These are phyloP conservation scores for Hymenochaete sp. DNA, from an alignment of 1,284 basidiomycete species.

Conservation along the genomic window DNA sequence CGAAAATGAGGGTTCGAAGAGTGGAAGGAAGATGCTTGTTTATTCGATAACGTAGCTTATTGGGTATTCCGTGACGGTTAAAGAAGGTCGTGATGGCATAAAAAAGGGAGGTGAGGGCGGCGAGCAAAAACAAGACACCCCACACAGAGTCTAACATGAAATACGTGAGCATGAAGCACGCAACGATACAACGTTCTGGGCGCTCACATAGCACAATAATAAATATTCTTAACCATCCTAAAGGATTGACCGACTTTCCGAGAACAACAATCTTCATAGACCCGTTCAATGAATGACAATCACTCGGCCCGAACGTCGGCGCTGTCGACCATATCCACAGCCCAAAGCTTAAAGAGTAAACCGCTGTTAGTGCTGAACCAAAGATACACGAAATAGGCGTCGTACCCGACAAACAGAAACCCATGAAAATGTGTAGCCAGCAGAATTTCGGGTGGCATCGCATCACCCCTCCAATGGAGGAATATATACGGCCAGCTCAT, in stretches of 20 bases:
- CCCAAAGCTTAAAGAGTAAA: constrained; percentile 11
- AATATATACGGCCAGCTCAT: constrained; percentile 17
- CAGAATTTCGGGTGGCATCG: constrained; percentile 15
- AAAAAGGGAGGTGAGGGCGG: constrained; percentile 5
- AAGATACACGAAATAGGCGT: background rate
- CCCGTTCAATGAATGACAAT: constrained; percentile 14
- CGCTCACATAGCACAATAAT: constrained; percentile 13
- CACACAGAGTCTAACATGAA: constrained; percentile 10
- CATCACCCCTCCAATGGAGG: constrained; percentile 12
- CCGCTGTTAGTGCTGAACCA: background rate
- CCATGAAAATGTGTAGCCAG: constrained; percentile 16
- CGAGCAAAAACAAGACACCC: constrained; percentile 12
- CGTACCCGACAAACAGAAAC: constrained; percentile 16
- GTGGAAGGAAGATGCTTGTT: constrained; percentile 6
- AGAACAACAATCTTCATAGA: constrained; percentile 11
- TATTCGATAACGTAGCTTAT: no score
- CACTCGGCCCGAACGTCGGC: constrained; percentile 9
- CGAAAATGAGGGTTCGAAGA: constrained; percentile 2
- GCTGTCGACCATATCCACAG: constrained; percentile 16
- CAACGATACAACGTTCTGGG: background rate
- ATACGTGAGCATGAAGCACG: background rate
- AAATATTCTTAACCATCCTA: constrained; percentile 13
- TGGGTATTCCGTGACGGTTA: no score
- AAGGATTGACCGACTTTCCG: constrained; percentile 13
- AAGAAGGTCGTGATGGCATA: no score